phyloP scores from a whole-genome alignment of 192 early-diverging fungal species.

The Backusella parvicylindrica region DNA sequence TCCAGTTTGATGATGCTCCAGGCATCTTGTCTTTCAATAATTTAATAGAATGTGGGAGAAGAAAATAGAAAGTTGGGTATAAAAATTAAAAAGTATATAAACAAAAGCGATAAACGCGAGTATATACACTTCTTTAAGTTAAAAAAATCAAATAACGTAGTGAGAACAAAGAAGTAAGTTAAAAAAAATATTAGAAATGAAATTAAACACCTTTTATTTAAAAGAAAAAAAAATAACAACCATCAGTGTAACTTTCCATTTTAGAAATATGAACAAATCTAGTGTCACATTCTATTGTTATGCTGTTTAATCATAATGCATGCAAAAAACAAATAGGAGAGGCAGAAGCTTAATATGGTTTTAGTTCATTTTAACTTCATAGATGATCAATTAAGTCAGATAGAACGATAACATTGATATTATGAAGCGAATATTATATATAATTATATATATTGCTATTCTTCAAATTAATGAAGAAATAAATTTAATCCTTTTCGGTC shows the following conservation, averaged over 20 bases:
- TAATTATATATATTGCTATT: neutral
- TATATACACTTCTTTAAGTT: neutral
- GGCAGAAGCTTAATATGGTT: neutral
- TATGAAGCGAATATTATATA: neutral
- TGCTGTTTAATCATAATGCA: conserved; percentile 3
- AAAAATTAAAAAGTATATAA: neutral
- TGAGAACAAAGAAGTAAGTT: neutral
- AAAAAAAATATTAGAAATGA: neutral
- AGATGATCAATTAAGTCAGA: neutral
- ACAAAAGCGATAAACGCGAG: neutral
- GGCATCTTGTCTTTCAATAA: neutral
- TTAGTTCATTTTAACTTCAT: neutral
- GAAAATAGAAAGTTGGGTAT: neutral
- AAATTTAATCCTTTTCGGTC: neutral
- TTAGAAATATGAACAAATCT: neutral
- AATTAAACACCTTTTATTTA: neutral
- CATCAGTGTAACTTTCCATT: conserved; percentile 1
- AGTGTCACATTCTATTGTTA: conserved; percentile 3
- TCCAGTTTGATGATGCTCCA: neutral
- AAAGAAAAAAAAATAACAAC: neutral
- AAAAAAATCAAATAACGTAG: neutral
- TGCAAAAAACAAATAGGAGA: conserved; percentile 7
- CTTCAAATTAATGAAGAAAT: neutral
- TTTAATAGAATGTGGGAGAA: neutral
- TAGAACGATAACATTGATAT: neutral